Conservation (phyloP, 2,329 filamentous ascomycete species). For the Verticillium dahliae region DNA sequence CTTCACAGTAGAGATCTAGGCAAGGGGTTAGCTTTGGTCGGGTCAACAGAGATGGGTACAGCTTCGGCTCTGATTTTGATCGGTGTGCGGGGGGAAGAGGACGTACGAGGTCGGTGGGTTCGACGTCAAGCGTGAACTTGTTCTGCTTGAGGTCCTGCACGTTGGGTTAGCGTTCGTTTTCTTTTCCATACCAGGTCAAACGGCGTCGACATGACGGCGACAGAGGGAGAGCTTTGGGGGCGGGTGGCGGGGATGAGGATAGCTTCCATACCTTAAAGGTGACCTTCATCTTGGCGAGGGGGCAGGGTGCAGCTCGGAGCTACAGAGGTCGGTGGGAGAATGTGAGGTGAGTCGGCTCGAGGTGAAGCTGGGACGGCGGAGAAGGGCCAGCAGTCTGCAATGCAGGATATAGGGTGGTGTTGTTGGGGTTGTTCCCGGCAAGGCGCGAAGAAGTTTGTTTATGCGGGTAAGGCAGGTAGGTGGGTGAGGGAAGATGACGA, state of each 20-base stretch:
- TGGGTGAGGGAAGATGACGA: constrained; percentile 3
- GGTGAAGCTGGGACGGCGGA: background rate
- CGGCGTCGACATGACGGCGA: background rate
- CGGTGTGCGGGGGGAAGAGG: constrained; percentile 14
- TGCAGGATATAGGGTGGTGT: background rate
- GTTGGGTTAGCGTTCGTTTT: background rate
- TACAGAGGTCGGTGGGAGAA: constrained; percentile 5
- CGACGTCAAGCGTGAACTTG: constrained; percentile 94
- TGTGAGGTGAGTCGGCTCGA: constrained; percentile 4
- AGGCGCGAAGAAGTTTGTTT: constrained; percentile 1
- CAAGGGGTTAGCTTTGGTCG: constrained; percentile 4
- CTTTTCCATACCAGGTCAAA: background rate
- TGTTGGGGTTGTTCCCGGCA: background rate
- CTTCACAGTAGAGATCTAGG: constrained; percentile 82
- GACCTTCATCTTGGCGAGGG: constrained; percentile 56
- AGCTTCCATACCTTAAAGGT: constrained; percentile 52
- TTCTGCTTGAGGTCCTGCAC: constrained; percentile 92
- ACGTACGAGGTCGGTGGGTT: constrained; percentile 84
- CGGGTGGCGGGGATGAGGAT: background rate
- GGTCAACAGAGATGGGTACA: background rate
- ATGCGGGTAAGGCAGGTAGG: background rate
- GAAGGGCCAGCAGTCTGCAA: background rate
- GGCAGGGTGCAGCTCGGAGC: constrained; percentile 20
- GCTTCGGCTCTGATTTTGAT: constrained; percentile 11
- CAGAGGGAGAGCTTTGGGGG: constrained; percentile 1